Percentiles rank a stretch among this genome's conserved stretches.
Conservation (phyloP, 164 flowering plant genomes). For the Hamamelis virginiana region DNA sequence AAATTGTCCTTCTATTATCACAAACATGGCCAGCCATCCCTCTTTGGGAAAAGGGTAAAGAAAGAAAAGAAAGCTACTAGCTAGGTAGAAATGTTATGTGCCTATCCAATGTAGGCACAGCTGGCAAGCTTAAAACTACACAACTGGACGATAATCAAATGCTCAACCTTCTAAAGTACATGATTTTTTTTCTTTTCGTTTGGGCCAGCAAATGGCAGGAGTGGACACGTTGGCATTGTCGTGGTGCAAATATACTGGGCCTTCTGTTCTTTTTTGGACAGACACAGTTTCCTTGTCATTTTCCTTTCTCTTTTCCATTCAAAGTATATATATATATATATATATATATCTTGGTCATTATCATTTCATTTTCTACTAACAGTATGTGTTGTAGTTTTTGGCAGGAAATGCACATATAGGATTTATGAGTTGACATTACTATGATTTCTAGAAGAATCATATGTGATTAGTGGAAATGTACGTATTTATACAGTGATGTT, state of each 20-base stretch:
- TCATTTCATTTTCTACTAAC: no score
- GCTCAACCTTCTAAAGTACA: conserved; percentile 25
- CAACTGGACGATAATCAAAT: conserved; percentile 25
- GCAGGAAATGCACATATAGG: no score
- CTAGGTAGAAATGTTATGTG: not conserved
- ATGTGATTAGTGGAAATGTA: no score
- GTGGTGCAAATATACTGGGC: not conserved
- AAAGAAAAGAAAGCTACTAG: not conserved
- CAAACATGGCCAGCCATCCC: not conserved
- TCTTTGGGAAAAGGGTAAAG: not conserved
- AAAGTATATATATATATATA: no score
- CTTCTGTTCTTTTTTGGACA: not conserved
- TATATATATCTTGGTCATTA: no score
- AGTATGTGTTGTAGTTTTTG: no score
- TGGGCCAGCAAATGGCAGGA: conserved; percentile 14
- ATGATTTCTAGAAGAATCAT: no score
- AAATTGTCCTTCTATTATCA: no score
- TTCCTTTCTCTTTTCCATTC: not conserved
- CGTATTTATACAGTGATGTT: no score
- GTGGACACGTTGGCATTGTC: not conserved
- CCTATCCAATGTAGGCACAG: conserved; percentile 12
- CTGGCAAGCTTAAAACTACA: conserved; percentile 19
- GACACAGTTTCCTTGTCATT: not conserved
- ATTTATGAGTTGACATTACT: no score
- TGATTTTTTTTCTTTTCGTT: conserved; percentile 15